Conservation (phyloP, 2,329 filamentous ascomycete species). For the Berkeleyomyces rouxiae region DNA sequence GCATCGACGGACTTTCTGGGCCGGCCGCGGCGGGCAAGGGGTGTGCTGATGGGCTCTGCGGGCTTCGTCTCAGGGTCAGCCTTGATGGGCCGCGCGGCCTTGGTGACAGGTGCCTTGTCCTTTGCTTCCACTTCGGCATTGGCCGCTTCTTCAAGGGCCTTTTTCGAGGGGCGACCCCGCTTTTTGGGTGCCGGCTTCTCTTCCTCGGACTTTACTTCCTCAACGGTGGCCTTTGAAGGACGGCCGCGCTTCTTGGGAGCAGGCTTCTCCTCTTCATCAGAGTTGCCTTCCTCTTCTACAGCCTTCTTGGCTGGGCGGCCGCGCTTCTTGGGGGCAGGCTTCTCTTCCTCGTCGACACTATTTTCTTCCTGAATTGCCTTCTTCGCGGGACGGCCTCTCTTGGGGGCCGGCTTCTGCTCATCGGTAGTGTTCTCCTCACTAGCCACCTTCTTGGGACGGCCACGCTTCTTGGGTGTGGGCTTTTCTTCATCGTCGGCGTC, state of each 20-base stretch:
- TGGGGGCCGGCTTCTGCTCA: constrained; percentile 10
- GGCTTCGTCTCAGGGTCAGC: constrained; percentile 15
- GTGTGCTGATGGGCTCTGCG: constrained; percentile 20
- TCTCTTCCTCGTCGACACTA: constrained; percentile 21
- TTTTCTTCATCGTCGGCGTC: constrained; percentile 5
- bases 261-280: constrained; percentile 4
- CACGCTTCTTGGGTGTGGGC: constrained; percentile 5
- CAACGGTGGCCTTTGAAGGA: neutral
- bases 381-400: constrained; percentile 8
- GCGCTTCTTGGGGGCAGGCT: constrained; percentile 22
- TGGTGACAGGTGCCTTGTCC: neutral
- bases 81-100: neutral
- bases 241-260: constrained; percentile 7
- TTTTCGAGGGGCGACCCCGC: neutral
- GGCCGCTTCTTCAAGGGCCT: neutral
- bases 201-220: neutral
- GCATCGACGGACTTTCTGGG: constrained; percentile 17
- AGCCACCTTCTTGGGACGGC: constrained; percentile 2
- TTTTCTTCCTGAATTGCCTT: constrained; percentile 20
- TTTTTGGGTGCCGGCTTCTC: constrained; percentile 1
- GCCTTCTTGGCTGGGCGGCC: constrained; percentile 18
- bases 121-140: neutral
- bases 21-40: constrained; percentile 19
- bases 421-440: constrained; percentile 18
- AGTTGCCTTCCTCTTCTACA: constrained; percentile 8